These are phyloP conservation scores for Pelargonium myrrhifolium DNA, from an alignment of 441 rosid species.

Conservation along the genomic window DNA sequence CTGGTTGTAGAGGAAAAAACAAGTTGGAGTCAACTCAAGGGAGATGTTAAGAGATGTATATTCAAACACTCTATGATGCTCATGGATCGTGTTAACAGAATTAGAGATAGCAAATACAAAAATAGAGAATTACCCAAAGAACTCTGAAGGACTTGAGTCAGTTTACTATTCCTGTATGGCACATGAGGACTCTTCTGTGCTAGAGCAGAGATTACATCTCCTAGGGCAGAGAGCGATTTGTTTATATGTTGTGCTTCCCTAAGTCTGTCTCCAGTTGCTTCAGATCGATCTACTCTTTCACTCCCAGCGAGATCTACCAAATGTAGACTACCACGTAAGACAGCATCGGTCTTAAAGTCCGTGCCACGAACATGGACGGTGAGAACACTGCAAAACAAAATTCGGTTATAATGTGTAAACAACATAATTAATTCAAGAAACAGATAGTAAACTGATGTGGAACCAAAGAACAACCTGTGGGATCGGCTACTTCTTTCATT, in stretches of 20 bases:
- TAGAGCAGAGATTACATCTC: slow-evolving; percentile 88
- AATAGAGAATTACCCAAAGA: slow-evolving; percentile 51
- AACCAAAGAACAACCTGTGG: slow-evolving; percentile 41
- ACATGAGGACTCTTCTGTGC: slow-evolving; percentile 85
- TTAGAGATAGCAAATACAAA: slow-evolving; percentile 27
- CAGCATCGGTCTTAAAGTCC: slow-evolving; percentile 54
- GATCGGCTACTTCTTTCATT: slow-evolving; percentile 98
- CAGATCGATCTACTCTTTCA: slow-evolving; percentile 87
- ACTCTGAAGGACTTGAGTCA: slow-evolving; percentile 95
- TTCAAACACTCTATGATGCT: slow-evolving; percentile 5
- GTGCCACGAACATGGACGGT: slow-evolving; percentile 38
- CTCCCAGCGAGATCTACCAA: slow-evolving; percentile 98
- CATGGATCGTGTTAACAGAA: background rate
- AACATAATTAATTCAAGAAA: slow-evolving; percentile 6
- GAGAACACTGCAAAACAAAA: background rate
- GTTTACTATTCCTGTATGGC: slow-evolving; percentile 92
- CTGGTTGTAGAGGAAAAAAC: slow-evolving; percentile 63
- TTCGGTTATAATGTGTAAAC: slow-evolving; percentile 15
- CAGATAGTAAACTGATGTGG: background rate
- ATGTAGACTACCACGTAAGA: slow-evolving; percentile 67
- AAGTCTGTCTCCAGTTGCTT: slow-evolving; percentile 70
- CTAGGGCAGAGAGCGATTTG: slow-evolving; percentile 92
- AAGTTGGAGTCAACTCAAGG: slow-evolving; percentile 18
- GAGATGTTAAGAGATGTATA: slow-evolving; percentile 7
- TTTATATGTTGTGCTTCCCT: slow-evolving; percentile 96